Conservation (phyloP, 176 grass and related monocot genomes). For the Puya raimondii region DNA sequence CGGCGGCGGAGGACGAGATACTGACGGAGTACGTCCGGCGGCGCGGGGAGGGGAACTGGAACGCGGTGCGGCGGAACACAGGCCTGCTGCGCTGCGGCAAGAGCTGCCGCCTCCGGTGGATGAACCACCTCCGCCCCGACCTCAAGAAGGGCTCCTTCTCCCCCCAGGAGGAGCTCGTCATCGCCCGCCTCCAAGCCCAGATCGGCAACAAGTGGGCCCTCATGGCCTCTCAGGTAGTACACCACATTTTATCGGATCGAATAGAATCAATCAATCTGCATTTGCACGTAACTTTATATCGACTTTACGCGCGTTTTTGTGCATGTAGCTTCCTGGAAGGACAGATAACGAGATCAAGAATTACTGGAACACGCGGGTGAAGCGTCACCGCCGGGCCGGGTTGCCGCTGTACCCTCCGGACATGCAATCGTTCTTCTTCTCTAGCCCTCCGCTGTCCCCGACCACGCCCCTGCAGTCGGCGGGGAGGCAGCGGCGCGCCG, state of each 20-base stretch:
- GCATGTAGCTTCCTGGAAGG: constrained; percentile 9
- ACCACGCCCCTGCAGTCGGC: not conserved
- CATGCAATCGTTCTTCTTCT: constrained; percentile 22
- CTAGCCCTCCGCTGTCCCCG: constrained; percentile 1
- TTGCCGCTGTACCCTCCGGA: constrained; percentile 58
- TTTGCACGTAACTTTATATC: not conserved
- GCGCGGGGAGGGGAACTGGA: constrained; percentile 70
- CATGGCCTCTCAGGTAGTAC: constrained; percentile 40
- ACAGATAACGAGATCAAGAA: constrained; percentile 20
- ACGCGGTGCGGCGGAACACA: constrained; percentile 40
- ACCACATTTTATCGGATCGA: no score
- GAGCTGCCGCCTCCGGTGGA: constrained; percentile 82
- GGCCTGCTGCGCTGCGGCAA: constrained; percentile 61
- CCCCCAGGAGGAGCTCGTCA: constrained; percentile 48
- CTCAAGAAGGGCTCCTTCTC: constrained; percentile 79
- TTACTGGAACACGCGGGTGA: constrained; percentile 25
- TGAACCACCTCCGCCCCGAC: constrained; percentile 77
- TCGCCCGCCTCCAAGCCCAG: constrained; percentile 50
- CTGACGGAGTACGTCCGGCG: constrained; percentile 42
- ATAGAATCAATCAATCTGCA: not conserved
- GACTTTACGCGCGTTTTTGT: not conserved
- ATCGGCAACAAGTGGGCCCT: constrained; percentile 76
- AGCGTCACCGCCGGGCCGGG: constrained; percentile 47
- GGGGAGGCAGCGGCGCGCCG: constrained; percentile 12
- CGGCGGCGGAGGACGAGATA: constrained; percentile 40